Percentiles rank a stretch among this genome's conserved stretches.
These are phyloP conservation scores for Populus pruinosa DNA, from an alignment of 345 rosid species.

Conservation along the genomic window DNA sequence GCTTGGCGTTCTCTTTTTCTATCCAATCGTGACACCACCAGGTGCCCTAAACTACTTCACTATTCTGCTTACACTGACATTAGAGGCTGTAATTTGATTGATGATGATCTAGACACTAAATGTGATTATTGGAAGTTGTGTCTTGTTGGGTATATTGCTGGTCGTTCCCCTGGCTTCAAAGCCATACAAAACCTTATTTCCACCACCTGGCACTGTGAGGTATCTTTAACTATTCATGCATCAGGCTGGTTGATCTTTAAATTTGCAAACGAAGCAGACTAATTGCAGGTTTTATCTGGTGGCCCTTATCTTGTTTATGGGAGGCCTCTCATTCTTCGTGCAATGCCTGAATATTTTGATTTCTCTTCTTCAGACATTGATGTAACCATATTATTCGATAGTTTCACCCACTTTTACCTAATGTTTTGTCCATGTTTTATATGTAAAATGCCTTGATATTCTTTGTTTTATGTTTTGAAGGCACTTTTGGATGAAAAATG, in stretches of 20 bases:
- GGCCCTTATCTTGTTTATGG: neutral
- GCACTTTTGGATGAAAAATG: no score
- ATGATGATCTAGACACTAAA: neutral
- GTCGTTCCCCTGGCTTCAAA: neutral
- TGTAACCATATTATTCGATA: no score
- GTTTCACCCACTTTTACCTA: no score
- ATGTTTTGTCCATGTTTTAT: no score
- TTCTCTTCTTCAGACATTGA: no score
- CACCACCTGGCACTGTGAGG: neutral
- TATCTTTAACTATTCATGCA: neutral
- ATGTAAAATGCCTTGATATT: no score
- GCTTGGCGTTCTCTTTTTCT: no score
- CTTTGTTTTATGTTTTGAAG: no score
- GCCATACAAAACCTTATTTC: no score
- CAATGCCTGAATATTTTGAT: neutral
- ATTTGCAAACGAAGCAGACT: no score
- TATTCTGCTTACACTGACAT: neutral
- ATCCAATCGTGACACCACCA: no score
- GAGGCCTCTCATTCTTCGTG: neutral
- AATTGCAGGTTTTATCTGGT: no score
- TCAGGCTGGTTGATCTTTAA: neutral
- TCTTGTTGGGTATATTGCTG: neutral
- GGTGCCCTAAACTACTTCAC: accelerated
- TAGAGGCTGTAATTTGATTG: accelerated
- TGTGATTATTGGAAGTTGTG: neutral